Base-by-base conservation (phyloP, 495 filamentous ascomycete genomes). In the Pyronema omphalodes region DNA sequence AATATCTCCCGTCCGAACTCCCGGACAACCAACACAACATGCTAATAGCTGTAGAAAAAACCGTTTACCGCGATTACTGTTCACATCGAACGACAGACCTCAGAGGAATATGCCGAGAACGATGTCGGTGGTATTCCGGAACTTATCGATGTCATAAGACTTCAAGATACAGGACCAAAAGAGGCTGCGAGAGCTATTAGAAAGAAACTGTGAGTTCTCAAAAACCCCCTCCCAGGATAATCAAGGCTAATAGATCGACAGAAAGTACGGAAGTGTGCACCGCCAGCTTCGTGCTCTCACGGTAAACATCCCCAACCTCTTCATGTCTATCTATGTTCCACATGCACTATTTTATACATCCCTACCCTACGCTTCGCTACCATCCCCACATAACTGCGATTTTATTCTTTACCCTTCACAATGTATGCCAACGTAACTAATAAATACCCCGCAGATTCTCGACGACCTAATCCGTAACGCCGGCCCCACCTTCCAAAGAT, bases 401-500 rank as follows among this genome's bases (percentile, higher is more conserved):
- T 5, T 29, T 29, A 29, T 29, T 29, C 23, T 29, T 29, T 29
- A 29, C 23, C 2, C 23, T 29, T 29, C 5, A 29, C 5, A 1
- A 14, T 47, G 14, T 9, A 14, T 47, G 14, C 44, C 23, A 14
- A 9, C 17, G 3, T 47, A 0, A 54, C 15, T n/a, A 3, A 52
- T 17, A 15, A 3, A 52, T 17, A 15, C 6, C 33, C 4, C 6
- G 44, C 37, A 65, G 62, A 63, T 66, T 33, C 79, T 99, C 3
- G 91, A 99, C 66, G 88, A 83, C 44, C 72, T 96, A 19, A 93
- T 99, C 34, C 85, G 94, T 62, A 99, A 96, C 70, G 87, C 86
- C 14, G 89, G 88, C 3, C 76, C 83, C 9, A 79, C 84, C 34
- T 96, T 99, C 66, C 81, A 94, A 69, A 77, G 85, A 12, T 73